Evolutionary conservation across 306 rosid species (phyloP), one percentile per base, ranked within the genome.

Genomic region (Casuarina cunninghamiana): DNA sequence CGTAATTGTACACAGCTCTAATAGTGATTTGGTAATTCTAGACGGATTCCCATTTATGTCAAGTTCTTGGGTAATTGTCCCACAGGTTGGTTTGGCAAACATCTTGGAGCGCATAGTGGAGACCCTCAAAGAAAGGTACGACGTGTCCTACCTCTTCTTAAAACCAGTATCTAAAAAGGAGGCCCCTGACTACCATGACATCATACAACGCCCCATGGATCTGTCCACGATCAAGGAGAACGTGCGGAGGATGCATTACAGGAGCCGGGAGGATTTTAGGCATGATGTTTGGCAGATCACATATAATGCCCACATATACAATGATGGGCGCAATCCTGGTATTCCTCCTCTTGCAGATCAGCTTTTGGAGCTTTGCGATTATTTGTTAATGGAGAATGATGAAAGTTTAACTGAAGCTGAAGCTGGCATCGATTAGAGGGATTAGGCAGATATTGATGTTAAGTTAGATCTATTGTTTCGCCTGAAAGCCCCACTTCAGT

Each of bases 291-390:
- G 91, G 88, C 98, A 95, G 84, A 95, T 95, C 45, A 82, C 94
- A 39, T 84, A 63, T 55, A 94, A 92, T 78, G 98, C 98, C 53
- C 98, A 94, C 71, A 79, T 19, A 83, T 95, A 95, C 63, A 95
- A 95, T 35, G 92, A 91, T 5, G 89, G 97, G 17, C 87, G 97
- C 69, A 89, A 95, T 78, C 98, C 98, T 5, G 90, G 90, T 49
- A 95, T 95, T 77, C 98, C 98, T 50, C 98, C 98, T 61, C 81
- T 90, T 78, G 97, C 98, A 0, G 98, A 95, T 81, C 90, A 86
- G 89, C 97, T 91, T 80, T 83, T 95, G 77, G 95, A 85, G 86
- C 81, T 89, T 81, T 95, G 97, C 86, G 98, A 95, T 80, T 88
- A 74, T 82, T 85, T 95, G 83, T 84, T 95, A 80, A 80, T 83